These are phyloP conservation scores for Chaetoceros tenuissimus DNA, from an alignment of 108 stramenopile species.

Conservation along the genomic window DNA sequence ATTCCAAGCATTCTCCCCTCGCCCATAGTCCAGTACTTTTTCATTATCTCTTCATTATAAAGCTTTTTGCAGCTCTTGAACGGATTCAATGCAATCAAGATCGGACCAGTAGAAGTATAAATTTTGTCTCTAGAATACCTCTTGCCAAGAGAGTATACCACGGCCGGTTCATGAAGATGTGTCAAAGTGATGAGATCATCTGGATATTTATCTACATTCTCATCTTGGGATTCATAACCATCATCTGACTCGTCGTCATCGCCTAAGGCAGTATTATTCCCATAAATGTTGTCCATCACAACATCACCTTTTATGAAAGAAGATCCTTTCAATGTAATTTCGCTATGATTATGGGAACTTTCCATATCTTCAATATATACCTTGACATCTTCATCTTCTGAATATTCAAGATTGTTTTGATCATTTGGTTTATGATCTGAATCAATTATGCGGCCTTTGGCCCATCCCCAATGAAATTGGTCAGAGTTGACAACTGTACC, in stretches of 20 bases:
- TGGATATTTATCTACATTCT: conserved; percentile 16
- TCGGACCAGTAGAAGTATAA: conserved; percentile 90
- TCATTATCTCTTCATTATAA: conserved; percentile 63
- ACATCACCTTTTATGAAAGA: no score
- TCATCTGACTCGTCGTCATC: conserved; percentile 4
- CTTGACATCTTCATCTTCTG: no score
- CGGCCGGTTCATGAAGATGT: conserved; percentile 79
- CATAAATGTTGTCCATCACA: no score
- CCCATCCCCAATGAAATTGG: no score
- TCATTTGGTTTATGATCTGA: no score
- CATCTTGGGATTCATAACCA: no score
- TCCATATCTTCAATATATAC: no score
- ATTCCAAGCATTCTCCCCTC: background rate
- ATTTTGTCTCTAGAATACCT: conserved; percentile 72
- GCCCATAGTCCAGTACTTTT: conserved; percentile 58
- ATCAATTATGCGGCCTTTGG: no score
- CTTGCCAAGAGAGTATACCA: conserved; percentile 75
- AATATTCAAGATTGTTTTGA: no score
- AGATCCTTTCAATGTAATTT: no score
- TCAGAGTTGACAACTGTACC: no score
- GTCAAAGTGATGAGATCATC: conserved; percentile 66
- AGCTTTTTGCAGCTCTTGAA: conserved; percentile 60
- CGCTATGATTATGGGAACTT: no score
- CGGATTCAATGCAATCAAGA: conserved; percentile 92
- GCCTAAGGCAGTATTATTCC: conserved; percentile 4